phyloP scores from a whole-genome alignment of 441 rosid species.

The Dalechampia spathulata region DNA sequence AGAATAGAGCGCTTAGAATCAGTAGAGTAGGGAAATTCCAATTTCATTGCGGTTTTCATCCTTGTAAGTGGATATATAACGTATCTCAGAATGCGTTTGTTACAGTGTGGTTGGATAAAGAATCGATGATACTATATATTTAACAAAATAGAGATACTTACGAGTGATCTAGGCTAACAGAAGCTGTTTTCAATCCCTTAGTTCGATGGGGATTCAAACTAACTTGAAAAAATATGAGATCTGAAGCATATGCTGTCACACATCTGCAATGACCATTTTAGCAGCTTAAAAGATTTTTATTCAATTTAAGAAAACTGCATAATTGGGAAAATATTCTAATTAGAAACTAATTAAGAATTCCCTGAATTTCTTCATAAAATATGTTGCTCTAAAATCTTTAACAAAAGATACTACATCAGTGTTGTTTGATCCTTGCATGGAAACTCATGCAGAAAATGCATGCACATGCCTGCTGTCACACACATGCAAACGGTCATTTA shows the following conservation, averaged over 20 bases:
- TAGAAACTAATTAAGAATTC: too few relatives aligned
- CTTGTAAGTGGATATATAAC: too few relatives aligned
- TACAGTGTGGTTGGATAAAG: not conserved
- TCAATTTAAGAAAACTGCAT: too few relatives aligned
- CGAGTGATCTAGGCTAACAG: slow-evolving; percentile 92
- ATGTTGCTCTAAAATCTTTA: too few relatives aligned
- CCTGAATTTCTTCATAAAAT: too few relatives aligned
- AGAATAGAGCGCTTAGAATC: too few relatives aligned
- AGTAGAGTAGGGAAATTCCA: too few relatives aligned
- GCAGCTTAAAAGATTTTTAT: slow-evolving; percentile 5
- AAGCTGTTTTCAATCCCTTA: slow-evolving; percentile 46
- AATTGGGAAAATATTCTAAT: too few relatives aligned
- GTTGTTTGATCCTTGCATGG: not conserved
- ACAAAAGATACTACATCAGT: too few relatives aligned
- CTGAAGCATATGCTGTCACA: slow-evolving; percentile 87
- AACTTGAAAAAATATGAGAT: slow-evolving; percentile 65
- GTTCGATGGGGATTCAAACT: slow-evolving; percentile 86
- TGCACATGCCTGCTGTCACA: not conserved
- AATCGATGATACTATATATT: not conserved
- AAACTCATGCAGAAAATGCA: not conserved
- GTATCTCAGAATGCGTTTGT: not conserved
- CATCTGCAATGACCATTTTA: slow-evolving; percentile 48
- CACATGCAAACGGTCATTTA: too few relatives aligned
- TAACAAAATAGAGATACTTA: slow-evolving; percentile 33
- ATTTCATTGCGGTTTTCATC: too few relatives aligned